These are phyloP conservation scores for Rutstroemia sp. DNA, from an alignment of 2,329 filamentous ascomycete species.

Conservation along the genomic window DNA sequence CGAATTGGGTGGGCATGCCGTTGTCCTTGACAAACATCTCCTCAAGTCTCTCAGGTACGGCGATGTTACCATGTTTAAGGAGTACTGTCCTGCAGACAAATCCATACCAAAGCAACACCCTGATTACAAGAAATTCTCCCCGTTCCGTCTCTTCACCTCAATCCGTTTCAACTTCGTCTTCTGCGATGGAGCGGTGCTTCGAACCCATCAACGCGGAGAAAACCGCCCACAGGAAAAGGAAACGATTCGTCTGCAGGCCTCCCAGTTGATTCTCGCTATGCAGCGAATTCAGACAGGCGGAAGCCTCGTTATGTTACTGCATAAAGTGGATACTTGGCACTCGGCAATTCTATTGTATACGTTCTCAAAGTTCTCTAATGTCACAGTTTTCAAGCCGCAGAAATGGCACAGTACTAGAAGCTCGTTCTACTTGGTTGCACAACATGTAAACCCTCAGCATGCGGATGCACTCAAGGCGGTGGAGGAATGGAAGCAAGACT, in stretches of 20 bases:
- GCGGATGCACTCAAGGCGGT: conserved; percentile 12
- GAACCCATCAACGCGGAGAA: conserved; percentile 18
- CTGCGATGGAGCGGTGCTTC: conserved; percentile 23
- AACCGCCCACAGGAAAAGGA: conserved; percentile 15
- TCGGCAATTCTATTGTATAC: conserved; percentile 16
- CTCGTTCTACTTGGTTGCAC: conserved; percentile 25
- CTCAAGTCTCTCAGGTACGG: not conserved
- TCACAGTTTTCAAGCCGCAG: conserved; percentile 22
- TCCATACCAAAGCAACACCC: conserved; percentile 14
- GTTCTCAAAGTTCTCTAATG: conserved; percentile 19
- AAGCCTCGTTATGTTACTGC: conserved; percentile 22
- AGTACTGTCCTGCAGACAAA: conserved; percentile 13
- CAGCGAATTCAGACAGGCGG: conserved; percentile 16
- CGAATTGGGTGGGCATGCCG: conserved; percentile 17
- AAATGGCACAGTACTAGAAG: conserved; percentile 16
- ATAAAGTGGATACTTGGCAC: conserved; percentile 19
- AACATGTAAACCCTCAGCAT: conserved; percentile 13
- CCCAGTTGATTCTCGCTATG: conserved; percentile 22
- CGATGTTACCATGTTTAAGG: conserved; percentile 20
- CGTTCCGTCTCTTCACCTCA: conserved; percentile 14
- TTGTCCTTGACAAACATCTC: conserved; percentile 10
- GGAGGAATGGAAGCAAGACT: conserved; percentile 18
- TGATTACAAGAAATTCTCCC: conserved; percentile 11
- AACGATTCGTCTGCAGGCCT: conserved; percentile 13
- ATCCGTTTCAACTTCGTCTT: conserved; percentile 24